Percentiles rank a stretch among this genome's conserved stretches.
Evolutionary conservation across 495 filamentous ascomycete genomes (phyloP).

Genomic region (Platismatia glauca): DNA sequence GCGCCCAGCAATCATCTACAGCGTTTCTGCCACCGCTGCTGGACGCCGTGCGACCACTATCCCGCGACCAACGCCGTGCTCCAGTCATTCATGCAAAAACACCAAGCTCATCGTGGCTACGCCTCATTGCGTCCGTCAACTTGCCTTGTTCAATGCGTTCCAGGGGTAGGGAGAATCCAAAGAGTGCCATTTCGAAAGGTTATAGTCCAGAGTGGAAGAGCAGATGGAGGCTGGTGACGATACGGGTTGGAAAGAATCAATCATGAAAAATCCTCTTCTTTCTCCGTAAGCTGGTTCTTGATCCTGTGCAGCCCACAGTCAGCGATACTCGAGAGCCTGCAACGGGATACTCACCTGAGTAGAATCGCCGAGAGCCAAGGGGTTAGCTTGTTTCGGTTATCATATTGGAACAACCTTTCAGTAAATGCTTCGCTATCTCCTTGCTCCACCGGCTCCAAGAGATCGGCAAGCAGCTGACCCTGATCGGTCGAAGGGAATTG

Average conservation of each 20-base stretch:
- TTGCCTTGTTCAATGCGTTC: background rate
- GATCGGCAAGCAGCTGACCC: conserved; percentile 65
- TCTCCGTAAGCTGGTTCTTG: conserved; percentile 71
- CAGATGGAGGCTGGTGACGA: background rate
- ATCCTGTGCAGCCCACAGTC: conserved; percentile 30
- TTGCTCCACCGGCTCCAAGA: conserved; percentile 59
- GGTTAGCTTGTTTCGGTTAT: conserved; percentile 57
- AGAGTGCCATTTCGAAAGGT: background rate
- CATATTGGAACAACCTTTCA: conserved; percentile 77
- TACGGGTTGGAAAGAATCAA: background rate
- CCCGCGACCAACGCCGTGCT: background rate
- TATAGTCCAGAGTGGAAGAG: background rate
- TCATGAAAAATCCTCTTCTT: conserved; percentile 66
- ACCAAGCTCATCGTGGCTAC: background rate
- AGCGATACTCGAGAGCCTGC: background rate
- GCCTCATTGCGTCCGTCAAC: background rate
- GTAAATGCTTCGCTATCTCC: conserved; percentile 72
- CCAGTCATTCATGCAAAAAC: background rate
- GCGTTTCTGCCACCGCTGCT: background rate
- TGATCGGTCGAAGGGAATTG: conserved; percentile 67
- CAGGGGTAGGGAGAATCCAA: background rate
- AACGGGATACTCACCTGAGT: conserved; percentile 35
- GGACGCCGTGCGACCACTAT: background rate
- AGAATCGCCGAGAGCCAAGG: conserved; percentile 92
- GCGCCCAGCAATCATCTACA: background rate